These are phyloP conservation scores for Scheffersomyces titani DNA, from an alignment of 1,139 yeast species.

Conservation along the genomic window DNA sequence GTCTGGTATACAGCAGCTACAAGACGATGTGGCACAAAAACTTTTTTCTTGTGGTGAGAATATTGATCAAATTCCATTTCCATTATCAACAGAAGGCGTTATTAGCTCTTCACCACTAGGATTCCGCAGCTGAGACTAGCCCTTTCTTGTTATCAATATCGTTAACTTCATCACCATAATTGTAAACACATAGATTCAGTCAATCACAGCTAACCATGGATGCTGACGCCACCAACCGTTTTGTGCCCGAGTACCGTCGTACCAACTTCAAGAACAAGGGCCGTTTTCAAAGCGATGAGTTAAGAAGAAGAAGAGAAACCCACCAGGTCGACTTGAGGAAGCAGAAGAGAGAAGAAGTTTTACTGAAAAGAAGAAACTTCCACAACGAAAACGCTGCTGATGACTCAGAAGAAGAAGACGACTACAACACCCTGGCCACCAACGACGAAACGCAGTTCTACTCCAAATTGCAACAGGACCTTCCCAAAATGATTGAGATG, in stretches of 20 bases:
- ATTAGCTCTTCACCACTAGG: background rate
- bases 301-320: constrained; percentile 96
- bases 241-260: constrained; percentile 96
- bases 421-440: constrained; percentile 40
- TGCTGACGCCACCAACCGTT: constrained; percentile 77
- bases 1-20: background rate
- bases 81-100: background rate
- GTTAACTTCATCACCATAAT: background rate
- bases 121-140: background rate
- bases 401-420: constrained; percentile 49
- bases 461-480: constrained; percentile 66
- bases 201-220: constrained; percentile 48
- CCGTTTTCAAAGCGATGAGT: constrained; percentile 91
- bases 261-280: constrained; percentile 95
- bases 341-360: constrained; percentile 92
- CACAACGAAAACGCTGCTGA: constrained; percentile 31
- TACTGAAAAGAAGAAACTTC: constrained; percentile 89
- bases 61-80: background rate
- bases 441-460: constrained; percentile 53
- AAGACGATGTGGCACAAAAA: background rate
- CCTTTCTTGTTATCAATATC: background rate
- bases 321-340: constrained; percentile 96
- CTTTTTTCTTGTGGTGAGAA: background rate
- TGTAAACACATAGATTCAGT: background rate
- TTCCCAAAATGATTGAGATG: constrained; percentile 84